Evolutionary conservation across 768 basidiomycete species (phyloP), one percentile per base, ranked within the genome.

Genomic region (Myochromella boudieri): DNA sequence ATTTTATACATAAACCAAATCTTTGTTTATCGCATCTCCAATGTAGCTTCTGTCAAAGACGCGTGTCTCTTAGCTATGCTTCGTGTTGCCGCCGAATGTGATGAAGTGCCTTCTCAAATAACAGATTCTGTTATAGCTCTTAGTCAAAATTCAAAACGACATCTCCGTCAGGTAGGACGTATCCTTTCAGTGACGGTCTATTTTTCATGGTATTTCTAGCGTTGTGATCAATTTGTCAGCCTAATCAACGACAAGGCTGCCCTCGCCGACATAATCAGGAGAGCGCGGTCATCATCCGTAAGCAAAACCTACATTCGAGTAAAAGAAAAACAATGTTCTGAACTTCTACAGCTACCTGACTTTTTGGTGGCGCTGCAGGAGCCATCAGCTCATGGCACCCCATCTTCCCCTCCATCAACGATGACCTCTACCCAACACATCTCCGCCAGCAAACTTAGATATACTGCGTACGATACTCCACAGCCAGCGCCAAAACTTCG

Each of bases 11-110:
- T n/a, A n/a, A n/a, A n/a, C n/a, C n/a, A n/a, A n/a, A n/a, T n/a
- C 18, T 44, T 27, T 41, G 37, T 33, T 46, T 42, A 21, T 33
- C 5, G 29, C 8, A 22, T 27, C 20, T 10, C 20, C 39, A 34
- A 53, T 32, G 34, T 51, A 91, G 89, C 77, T 26, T 69, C 83
- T 22, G 78, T 91, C 6, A 85, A 87, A 59, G 90, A 93, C 48
- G 81, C 81, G 3, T 81, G 80, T 49, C 64, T 93, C 24, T 60
- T 91, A 25, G 74, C 83, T 3, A 86, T 92, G 83, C 64, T 91
- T 27, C 75, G 87, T 43, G 52, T 90, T 24, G 70, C 77, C 39
- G 79, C 76, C 2, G 76, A 81, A 15, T 84, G 81, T 55, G 75
- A 79, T 8, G 67, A 75, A 18, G 59, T 85, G 9, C 77, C 84